phyloP scores from a whole-genome alignment of 2,329 filamentous ascomycete species.

The Fusarium brachygibbosum region DNA sequence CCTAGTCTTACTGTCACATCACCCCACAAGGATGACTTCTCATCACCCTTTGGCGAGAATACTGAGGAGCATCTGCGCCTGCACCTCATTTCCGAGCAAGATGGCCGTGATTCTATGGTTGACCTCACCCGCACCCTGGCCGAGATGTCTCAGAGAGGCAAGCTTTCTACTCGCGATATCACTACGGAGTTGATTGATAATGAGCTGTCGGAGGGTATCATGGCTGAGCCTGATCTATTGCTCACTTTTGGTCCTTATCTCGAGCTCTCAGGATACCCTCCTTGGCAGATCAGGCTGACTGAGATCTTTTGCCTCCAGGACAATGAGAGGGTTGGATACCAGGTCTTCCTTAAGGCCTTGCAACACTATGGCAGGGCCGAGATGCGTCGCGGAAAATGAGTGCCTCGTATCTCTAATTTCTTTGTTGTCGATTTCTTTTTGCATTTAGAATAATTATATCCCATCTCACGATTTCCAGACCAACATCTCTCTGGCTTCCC shows the following conservation, averaged over 20 bases:
- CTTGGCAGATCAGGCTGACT: slow-evolving; percentile 94
- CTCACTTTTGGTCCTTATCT: slow-evolving; percentile 88
- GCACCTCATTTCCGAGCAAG: slow-evolving; percentile 86
- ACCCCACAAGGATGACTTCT: slow-evolving; percentile 58
- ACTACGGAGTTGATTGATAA: slow-evolving; percentile 88
- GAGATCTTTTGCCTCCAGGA: slow-evolving; percentile 89
- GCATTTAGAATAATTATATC: slow-evolving; percentile 31
- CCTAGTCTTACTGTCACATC: slow-evolving; percentile 74
- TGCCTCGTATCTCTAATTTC: neutral
- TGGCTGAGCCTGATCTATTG: slow-evolving; percentile 90
- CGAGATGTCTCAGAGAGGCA: slow-evolving; percentile 93
- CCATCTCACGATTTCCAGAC: slow-evolving; percentile 53
- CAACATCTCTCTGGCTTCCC: slow-evolving; percentile 63
- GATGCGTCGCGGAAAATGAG: slow-evolving; percentile 82
- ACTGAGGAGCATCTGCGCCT: slow-evolving; percentile 66
- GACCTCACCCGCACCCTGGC: slow-evolving; percentile 94
- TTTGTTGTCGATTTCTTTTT: slow-evolving; percentile 7
- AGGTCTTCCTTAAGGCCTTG: slow-evolving; percentile 88
- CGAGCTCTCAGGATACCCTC: slow-evolving; percentile 90
- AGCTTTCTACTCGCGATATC: slow-evolving; percentile 85
- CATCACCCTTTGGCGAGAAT: slow-evolving; percentile 49
- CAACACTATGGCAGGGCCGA: slow-evolving; percentile 88
- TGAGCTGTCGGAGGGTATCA: slow-evolving; percentile 83
- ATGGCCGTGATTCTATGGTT: slow-evolving; percentile 93
- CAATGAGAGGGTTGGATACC: slow-evolving; percentile 89